A percentile compares a stretch with the other conserved stretches of the same genome.
Conservation (phyloP, 2,329 filamentous ascomycete genomes). For the Dryadomyces sulphureus region DNA sequence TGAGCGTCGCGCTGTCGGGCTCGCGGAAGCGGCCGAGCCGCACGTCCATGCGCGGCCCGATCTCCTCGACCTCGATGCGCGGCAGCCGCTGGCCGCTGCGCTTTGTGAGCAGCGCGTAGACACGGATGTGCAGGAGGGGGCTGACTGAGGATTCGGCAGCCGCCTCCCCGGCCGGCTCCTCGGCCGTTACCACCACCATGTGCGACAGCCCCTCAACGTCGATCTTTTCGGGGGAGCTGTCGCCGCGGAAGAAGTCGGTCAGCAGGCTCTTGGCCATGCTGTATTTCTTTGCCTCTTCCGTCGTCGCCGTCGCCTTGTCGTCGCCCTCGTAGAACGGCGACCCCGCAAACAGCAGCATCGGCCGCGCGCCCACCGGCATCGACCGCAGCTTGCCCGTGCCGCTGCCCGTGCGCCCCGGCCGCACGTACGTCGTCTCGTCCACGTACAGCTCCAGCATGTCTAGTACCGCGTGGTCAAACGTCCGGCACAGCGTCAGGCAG, state of each 20-base stretch:
- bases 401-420: slow-evolving; percentile 35
- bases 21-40: slow-evolving; percentile 67
- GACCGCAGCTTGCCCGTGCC: slow-evolving; percentile 21
- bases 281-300: slow-evolving; percentile 36
- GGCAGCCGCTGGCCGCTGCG: slow-evolving; percentile 77
- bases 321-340: slow-evolving; percentile 45
- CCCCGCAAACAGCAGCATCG: slow-evolving; percentile 74
- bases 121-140: slow-evolving; percentile 51
- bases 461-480: slow-evolving; percentile 73
- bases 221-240: slow-evolving; percentile 58
- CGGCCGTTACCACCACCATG: slow-evolving; percentile 66
- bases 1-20: slow-evolving; percentile 64
- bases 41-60: slow-evolving; percentile 75
- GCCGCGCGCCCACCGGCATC: slow-evolving; percentile 68
- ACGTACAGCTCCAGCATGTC: slow-evolving; percentile 92
- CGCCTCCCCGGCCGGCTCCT: slow-evolving; percentile 33
- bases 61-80: slow-evolving; percentile 37
- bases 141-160: slow-evolving; percentile 28
- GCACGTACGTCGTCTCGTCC: slow-evolving; percentile 56
- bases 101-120: slow-evolving; percentile 77
- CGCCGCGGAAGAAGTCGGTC: slow-evolving; percentile 80
- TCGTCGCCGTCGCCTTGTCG: slow-evolving; percentile 67
- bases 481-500: slow-evolving; percentile 66
- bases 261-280: slow-evolving; percentile 78
- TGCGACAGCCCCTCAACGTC: slow-evolving; percentile 94